Evolutionary conservation across 805 yeast species (phyloP).

Genomic region (Metschnikowia baotianmanensis): DNA sequence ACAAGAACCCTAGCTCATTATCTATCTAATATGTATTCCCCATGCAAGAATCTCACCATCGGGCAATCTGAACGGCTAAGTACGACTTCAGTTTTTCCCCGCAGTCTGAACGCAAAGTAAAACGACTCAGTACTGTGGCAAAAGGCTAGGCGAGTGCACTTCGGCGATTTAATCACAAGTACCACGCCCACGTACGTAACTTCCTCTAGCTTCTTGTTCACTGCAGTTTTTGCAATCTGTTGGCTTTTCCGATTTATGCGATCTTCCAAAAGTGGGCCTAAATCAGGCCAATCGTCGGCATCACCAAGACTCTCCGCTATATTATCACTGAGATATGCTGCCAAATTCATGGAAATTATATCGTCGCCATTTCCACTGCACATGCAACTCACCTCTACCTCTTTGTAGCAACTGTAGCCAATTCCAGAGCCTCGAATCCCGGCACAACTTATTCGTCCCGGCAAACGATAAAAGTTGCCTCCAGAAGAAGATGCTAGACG

Average conservation of each 20-base stretch:
- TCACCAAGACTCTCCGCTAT: constrained; percentile 14
- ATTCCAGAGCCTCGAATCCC: constrained; percentile 48
- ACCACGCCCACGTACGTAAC: constrained; percentile 34
- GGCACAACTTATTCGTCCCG: constrained; percentile 55
- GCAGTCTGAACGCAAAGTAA: constrained; percentile 23
- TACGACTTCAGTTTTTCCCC: constrained; percentile 17
- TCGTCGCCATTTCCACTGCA: constrained; percentile 62
- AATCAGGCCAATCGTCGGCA: constrained; percentile 18
- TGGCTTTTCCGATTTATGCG: constrained; percentile 14
- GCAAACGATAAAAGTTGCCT: constrained; percentile 48
- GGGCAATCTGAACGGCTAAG: constrained; percentile 12
- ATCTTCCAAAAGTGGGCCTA: constrained; percentile 20
- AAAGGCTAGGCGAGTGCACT: constrained; percentile 11
- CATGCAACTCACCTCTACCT: constrained; percentile 28
- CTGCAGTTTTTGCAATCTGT: constrained; percentile 14
- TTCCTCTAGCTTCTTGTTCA: constrained; percentile 9
- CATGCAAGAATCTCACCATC: constrained; percentile 14
- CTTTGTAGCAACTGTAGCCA: constrained; percentile 22
- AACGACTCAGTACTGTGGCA: constrained; percentile 22
- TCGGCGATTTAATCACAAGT: constrained; percentile 13
- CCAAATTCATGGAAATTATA: constrained; percentile 44
- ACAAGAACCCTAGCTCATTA: neutral
- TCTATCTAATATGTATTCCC: constrained; percentile 11
- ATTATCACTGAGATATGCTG: constrained; percentile 23
- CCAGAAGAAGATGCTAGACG: constrained; percentile 48